Evolutionary conservation across 768 basidiomycete genomes (phyloP).

Genomic region (Termitomyces sp.): DNA sequence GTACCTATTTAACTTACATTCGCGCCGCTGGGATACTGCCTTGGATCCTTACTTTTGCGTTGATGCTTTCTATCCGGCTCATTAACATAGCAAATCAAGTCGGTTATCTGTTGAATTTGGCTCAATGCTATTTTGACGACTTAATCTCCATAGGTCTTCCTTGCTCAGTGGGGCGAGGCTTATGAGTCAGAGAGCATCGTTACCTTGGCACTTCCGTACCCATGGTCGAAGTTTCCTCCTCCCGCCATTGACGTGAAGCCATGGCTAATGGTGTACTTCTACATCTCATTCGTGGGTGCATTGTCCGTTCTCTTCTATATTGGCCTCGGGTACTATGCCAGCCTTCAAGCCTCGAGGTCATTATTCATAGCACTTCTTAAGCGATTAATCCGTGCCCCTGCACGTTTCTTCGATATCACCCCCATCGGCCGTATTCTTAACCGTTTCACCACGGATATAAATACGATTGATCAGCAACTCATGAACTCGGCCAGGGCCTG

Average conservation of each 20-base stretch:
- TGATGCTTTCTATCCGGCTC: slow-evolving; percentile 50
- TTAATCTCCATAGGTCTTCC: slow-evolving; percentile 41
- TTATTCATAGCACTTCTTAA: slow-evolving; percentile 52
- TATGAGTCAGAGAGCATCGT: slow-evolving; percentile 33
- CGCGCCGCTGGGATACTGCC: slow-evolving; percentile 50
- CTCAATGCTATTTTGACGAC: not conserved
- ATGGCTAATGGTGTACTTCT: slow-evolving; percentile 61
- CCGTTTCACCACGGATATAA: slow-evolving; percentile 74
- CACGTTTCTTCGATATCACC: slow-evolving; percentile 68
- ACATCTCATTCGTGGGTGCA: slow-evolving; percentile 57
- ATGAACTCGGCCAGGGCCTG: slow-evolving; percentile 51
- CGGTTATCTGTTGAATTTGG: slow-evolving; percentile 2
- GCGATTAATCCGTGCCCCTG: slow-evolving; percentile 55
- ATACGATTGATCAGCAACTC: slow-evolving; percentile 63
- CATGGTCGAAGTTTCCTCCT: slow-evolving; percentile 48
- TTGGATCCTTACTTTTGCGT: slow-evolving; percentile 47
- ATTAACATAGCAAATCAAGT: slow-evolving; percentile 59
- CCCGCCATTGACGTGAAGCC: slow-evolving; percentile 57
- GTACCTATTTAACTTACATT: slow-evolving; percentile 61
- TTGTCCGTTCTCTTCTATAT: slow-evolving; percentile 49
- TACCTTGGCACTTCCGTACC: slow-evolving; percentile 22
- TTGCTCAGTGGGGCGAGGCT: slow-evolving; percentile 67
- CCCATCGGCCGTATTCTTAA: slow-evolving; percentile 77
- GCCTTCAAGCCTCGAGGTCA: slow-evolving; percentile 58
- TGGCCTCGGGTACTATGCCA: slow-evolving; percentile 61